phyloP scores from a whole-genome alignment of 2,329 filamentous ascomycete species.

The Neonectria sp. region DNA sequence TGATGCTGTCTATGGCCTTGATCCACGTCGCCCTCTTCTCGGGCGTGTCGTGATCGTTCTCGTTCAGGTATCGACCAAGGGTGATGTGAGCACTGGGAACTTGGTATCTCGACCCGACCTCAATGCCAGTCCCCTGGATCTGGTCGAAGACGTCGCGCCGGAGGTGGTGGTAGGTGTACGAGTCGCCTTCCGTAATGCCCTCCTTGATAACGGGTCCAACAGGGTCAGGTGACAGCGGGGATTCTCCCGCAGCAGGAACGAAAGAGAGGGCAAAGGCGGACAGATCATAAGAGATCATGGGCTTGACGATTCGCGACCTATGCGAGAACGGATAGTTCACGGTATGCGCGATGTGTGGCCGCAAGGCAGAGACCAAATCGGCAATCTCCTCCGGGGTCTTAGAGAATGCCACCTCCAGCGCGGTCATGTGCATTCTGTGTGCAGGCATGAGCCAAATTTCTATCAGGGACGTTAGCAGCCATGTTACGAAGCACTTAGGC shows the following conservation, averaged over 20 bases:
- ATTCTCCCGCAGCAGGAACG: constrained; percentile 81
- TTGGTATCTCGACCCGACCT: constrained; percentile 84
- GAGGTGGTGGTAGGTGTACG: constrained; percentile 92
- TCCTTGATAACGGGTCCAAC: constrained; percentile 54
- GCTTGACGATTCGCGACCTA: constrained; percentile 84
- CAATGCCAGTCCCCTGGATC: constrained; percentile 73
- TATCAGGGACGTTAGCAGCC: constrained; percentile 51
- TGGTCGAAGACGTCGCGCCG: constrained; percentile 82
- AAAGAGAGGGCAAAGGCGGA: constrained; percentile 91
- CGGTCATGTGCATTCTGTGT: constrained; percentile 85
- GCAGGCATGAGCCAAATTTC: constrained; percentile 90
- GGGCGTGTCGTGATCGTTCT: constrained; percentile 73
- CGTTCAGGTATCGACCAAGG: constrained; percentile 82
- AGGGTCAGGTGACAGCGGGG: constrained; percentile 55
- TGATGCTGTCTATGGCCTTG: constrained; percentile 80
- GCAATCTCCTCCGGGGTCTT: constrained; percentile 79
- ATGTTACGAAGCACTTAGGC: neutral
- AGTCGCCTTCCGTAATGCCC: constrained; percentile 67
- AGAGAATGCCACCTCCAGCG: constrained; percentile 87
- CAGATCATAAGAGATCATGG: constrained; percentile 86
- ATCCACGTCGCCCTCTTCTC: constrained; percentile 77
- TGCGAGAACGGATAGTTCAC: constrained; percentile 77
- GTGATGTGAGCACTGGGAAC: constrained; percentile 94
- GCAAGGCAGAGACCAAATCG: constrained; percentile 71
- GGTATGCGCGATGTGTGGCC: constrained; percentile 70